A percentile compares a stretch with the other conserved stretches of the same genome.
These are phyloP conservation scores for Geotrichum phurueaensis DNA, from an alignment of 1,139 yeast species.

Conservation along the genomic window DNA sequence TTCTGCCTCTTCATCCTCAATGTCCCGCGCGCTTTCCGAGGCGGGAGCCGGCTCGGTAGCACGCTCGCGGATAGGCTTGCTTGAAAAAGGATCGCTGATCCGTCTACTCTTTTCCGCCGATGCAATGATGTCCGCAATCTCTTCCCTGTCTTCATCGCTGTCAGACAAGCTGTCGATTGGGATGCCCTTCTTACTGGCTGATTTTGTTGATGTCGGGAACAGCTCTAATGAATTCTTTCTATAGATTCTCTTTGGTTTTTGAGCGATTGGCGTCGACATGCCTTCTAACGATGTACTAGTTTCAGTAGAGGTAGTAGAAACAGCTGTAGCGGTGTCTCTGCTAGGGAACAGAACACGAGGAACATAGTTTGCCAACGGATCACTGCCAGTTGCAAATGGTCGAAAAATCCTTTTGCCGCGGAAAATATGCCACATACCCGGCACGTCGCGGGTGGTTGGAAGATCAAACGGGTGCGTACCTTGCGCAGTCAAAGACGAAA, in stretches of 20 bases:
- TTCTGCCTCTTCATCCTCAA: not conserved
- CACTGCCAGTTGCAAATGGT: constrained; percentile 29
- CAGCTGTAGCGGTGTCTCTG: not conserved
- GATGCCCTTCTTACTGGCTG: not conserved
- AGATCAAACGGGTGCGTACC: constrained; percentile 1
- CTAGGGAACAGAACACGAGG: constrained; percentile 1
- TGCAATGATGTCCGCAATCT: not conserved
- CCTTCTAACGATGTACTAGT: not conserved
- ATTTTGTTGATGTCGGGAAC: not conserved
- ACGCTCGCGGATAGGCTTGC: not conserved
- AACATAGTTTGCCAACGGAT: constrained; percentile 9
- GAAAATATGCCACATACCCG: constrained; percentile 39
- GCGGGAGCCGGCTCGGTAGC: not conserved
- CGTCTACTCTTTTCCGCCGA: not conserved
- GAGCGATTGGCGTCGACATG: not conserved
- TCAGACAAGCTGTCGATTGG: not conserved
- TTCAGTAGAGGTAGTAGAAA: not conserved
- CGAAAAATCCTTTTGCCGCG: constrained; percentile 38
- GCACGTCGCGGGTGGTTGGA: constrained; percentile 13
- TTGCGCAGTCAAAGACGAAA: not conserved
- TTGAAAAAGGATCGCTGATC: not conserved
- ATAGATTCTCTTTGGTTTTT: not conserved
- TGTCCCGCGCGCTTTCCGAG: not conserved
- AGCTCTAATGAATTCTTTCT: not conserved
- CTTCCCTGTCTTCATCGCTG: not conserved